Percentiles rank a stretch among this genome's conserved stretches.
Evolutionary conservation across 371 early-diverging fungal genomes (phyloP).

Genomic region (Batrachochytrium dendrobatidis): DNA sequence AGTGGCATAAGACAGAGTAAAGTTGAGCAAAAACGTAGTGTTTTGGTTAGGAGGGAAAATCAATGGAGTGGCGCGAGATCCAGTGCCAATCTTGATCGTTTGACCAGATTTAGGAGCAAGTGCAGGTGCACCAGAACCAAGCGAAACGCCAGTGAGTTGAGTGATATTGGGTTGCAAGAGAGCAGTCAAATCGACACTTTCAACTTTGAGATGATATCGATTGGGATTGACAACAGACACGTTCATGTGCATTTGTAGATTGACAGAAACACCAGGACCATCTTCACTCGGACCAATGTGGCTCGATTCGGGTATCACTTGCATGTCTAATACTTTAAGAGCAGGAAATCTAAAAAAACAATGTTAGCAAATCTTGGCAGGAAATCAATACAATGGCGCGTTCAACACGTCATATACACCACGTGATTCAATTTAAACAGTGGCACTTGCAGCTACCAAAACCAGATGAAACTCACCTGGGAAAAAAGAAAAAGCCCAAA

Average conservation of each 20-base stretch:
- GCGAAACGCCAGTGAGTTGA: neutral
- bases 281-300: neutral
- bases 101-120: neutral
- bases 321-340: neutral
- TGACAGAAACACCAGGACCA: conserved; percentile 1
- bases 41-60: neutral
- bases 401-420: too few species aligned
- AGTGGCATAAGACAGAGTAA: neutral
- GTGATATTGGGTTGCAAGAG: neutral
- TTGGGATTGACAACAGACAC: neutral
- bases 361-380: neutral
- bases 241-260: neutral
- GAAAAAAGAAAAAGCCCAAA: neutral
- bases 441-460: too few species aligned
- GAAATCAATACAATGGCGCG: too few species aligned
- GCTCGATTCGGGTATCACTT: neutral
- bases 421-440: too few species aligned
- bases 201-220: neutral
- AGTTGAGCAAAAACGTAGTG: neutral
- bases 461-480: too few species aligned
- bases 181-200: neutral
- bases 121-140: neutral
- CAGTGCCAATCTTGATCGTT: neutral
- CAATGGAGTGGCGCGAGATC: neutral
- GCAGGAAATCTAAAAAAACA: neutral